These are phyloP conservation scores for Pseudotsuga menziesii DNA, from an alignment of 75 land plant genomes.

Conservation along the genomic window DNA sequence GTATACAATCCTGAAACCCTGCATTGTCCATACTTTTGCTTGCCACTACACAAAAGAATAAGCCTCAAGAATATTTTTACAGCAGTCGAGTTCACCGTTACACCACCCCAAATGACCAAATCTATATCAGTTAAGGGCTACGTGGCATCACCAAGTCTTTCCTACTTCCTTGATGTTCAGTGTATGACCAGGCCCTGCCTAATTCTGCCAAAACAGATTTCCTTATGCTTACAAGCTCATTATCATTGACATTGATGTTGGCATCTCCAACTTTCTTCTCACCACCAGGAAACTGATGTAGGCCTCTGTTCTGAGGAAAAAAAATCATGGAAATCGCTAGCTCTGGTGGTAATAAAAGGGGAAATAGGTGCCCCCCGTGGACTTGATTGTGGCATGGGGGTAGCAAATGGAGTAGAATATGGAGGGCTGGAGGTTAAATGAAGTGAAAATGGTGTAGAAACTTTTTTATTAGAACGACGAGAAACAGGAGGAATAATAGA, in stretches of 20 bases:
- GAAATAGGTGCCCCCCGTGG: slow-evolving; percentile 27
- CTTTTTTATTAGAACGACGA: slow-evolving; percentile 50
- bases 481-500: slow-evolving; percentile 14
- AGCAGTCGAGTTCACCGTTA: background rate
- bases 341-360: background rate
- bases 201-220: slow-evolving; percentile 18
- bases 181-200: slow-evolving; percentile 42
- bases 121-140: slow-evolving; percentile 37
- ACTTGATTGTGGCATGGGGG: slow-evolving; percentile 45
- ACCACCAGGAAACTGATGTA: background rate
- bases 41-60: background rate
- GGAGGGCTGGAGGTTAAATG: slow-evolving; percentile 32
- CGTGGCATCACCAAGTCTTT: no score
- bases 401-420: slow-evolving; percentile 58
- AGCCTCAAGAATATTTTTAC: background rate
- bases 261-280: background rate
- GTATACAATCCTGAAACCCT: background rate
- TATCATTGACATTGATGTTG: background rate
- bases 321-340: background rate
- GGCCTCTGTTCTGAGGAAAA: background rate
- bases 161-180: slow-evolving; percentile 40
- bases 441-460: slow-evolving; percentile 56
- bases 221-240: background rate
- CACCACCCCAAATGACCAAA: no score
- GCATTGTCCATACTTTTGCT: background rate